Evolutionary conservation across 75 land plant genomes (phyloP).

Genomic region (Cunninghamia lanceolata): DNA sequence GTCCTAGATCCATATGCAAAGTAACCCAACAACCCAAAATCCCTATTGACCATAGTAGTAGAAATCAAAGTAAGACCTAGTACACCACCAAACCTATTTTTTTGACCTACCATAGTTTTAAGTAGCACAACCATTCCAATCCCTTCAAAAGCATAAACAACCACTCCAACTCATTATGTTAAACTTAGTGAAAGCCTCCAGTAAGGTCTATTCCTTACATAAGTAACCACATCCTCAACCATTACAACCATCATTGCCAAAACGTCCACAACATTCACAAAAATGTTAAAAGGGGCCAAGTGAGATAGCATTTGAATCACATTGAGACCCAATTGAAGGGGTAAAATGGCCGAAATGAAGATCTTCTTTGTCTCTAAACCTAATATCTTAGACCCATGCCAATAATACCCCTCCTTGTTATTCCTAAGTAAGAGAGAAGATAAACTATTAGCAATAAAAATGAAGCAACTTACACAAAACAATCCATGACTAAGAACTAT

Average conservation of each 20-base stretch:
- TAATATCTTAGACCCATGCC: neutral
- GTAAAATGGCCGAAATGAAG: constrained; percentile 58
- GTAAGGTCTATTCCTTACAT: constrained; percentile 12
- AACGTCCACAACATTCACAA: constrained; percentile 70
- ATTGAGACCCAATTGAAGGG: constrained; percentile 65
- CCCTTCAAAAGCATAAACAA: too few relatives aligned
- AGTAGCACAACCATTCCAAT: too few relatives aligned
- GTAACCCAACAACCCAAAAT: too few relatives aligned
- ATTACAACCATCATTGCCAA: constrained; percentile 77
- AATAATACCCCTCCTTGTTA: neutral
- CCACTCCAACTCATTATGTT: constrained; percentile 74
- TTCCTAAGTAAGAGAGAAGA: neutral
- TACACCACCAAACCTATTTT: too few relatives aligned
- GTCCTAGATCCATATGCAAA: too few relatives aligned
- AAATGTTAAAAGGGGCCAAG: constrained; percentile 83
- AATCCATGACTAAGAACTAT: constrained; percentile 67
- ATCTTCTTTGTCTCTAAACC: constrained; percentile 36
- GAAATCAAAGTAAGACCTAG: too few relatives aligned
- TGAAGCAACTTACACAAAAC: constrained; percentile 70
- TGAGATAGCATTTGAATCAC: constrained; percentile 68
- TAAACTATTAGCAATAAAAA: constrained; percentile 73
- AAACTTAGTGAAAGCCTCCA: too few relatives aligned
- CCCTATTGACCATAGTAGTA: too few relatives aligned
- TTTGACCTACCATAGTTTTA: too few relatives aligned
- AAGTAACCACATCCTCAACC: constrained; percentile 51